A percentile compares a stretch with the other conserved stretches of the same genome.
Conservation (phyloP, 352 stramenopile species). For the Pelagophyceae sp. region DNA sequence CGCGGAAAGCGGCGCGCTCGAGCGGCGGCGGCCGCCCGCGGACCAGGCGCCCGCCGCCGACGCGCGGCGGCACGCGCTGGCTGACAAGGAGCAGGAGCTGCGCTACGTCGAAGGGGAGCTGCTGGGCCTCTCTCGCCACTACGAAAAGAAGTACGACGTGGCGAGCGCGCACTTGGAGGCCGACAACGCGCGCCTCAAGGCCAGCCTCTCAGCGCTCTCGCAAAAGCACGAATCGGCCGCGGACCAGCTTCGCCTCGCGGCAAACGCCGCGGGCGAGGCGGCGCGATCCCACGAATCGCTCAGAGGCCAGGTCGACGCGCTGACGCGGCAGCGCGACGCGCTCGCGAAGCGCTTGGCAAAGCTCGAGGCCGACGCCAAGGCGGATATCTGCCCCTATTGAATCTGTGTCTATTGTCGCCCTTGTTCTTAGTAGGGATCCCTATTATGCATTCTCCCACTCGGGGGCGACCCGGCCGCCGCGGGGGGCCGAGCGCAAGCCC, state of each 20-base stretch:
- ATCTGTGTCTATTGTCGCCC: too few species aligned
- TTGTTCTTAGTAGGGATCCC: too few species aligned
- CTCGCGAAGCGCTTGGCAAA: background rate
- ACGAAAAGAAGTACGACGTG: background rate
- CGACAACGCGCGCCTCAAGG: background rate
- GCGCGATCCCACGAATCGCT: background rate
- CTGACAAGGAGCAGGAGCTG: background rate
- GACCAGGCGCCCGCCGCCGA: too few species aligned
- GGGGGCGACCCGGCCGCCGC: too few species aligned
- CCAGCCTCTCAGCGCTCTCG: background rate
- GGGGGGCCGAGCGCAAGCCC: too few species aligned
- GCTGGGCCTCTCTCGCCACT: background rate
- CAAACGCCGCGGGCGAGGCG: background rate
- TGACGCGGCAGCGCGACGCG: background rate
- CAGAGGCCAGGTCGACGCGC: background rate
- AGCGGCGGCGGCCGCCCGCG: background rate
- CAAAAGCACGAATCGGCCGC: background rate
- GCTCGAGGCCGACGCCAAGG: background rate
- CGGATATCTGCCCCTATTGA: background rate
- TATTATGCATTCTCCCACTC: too few species aligned
- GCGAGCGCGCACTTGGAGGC: too few species aligned
- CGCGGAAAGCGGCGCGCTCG: background rate
- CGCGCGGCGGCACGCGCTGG: background rate
- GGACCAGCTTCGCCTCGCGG: background rate
- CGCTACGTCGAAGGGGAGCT: slow-evolving; percentile 9